Base-by-base conservation (phyloP, 2,329 filamentous ascomycete genomes). In the Penicillium sp. region DNA sequence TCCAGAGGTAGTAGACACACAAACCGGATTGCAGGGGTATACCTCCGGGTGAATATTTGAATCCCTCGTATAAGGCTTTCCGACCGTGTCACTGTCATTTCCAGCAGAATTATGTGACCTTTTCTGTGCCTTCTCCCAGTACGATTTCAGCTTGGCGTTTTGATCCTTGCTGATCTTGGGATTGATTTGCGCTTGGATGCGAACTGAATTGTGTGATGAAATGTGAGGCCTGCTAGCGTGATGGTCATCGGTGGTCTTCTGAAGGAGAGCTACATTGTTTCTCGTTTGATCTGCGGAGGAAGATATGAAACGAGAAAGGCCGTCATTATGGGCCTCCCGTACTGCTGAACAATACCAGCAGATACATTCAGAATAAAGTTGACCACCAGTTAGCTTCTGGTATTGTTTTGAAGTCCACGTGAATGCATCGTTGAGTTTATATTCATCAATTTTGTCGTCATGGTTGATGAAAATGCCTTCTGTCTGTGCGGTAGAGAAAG, bases 361-460 rank as follows among this genome's bases (percentile, higher is more conserved):
- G 0, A 85, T 89, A 64, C 90, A 93, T 70, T 89, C 87, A 1
- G 83, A 87, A 69, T 92, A 94, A 2, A 89, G 81, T 49, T 87
- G 81, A 13, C 78, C 76, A 62, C 76, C 74, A 61, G 83, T 91
- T 11, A 76, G 71, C 24, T 83, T 82, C 61, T 89, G 83, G 67
- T 92, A 94, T 0, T 70, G 74, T 62, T 85, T 86, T 64, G 81
- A 83, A 0, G 90, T 94, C 82, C 83, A 89, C 66, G 86, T 83
- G 64, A 93, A 93, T 3, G 81, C 78, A 1, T 77, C 75, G 39
- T 82, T 82, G 5, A 94, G 79, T 42, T 78, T 80, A 10, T 75
- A 75, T 64, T 91, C 87, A 42, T 86, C 84, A n/a, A 94, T 85
- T 72, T 92, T 92, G 76, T 94, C 91, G 69, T 93, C 87, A 66